These are phyloP conservation scores for Oemleria cerasiformis DNA, from an alignment of 306 rosid genomes.

Conservation along the genomic window DNA sequence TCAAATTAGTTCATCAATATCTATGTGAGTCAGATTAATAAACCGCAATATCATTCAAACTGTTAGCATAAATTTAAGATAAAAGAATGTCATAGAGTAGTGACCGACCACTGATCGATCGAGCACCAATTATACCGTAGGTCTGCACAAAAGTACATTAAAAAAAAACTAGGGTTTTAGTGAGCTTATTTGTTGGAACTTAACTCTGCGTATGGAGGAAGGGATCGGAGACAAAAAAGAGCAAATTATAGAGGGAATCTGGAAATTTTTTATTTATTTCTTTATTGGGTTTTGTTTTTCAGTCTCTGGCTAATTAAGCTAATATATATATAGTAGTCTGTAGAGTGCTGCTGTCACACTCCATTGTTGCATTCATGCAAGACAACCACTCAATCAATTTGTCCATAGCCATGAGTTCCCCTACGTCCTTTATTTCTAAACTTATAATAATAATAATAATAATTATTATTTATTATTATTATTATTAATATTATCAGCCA, in stretches of 20 bases:
- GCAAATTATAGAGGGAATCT: constrained; percentile 47
- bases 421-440: background rate
- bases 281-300: no score
- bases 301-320: no score
- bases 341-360: constrained; percentile 55
- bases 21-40: no score
- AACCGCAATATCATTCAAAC: no score
- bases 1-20: no score
- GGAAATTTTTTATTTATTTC: no score
- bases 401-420: constrained; percentile 42
- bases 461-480: no score
- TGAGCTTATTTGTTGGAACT: background rate
- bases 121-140: background rate
- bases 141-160: background rate
- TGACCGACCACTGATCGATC: background rate
- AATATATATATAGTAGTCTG: constrained; percentile 2
- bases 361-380: constrained; percentile 67
- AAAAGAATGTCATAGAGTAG: no score
- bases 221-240: constrained; percentile 54
- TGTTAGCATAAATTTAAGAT: no score
- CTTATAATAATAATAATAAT: no score
- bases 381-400: constrained; percentile 65
- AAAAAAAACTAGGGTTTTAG: background rate
- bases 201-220: background rate
- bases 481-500: constrained; percentile 32